A percentile compares a stretch with the other conserved stretches of the same genome.
Conservation (phyloP, 2,329 filamentous ascomycete species). For the Aspergillus brunneoviolaceus region DNA sequence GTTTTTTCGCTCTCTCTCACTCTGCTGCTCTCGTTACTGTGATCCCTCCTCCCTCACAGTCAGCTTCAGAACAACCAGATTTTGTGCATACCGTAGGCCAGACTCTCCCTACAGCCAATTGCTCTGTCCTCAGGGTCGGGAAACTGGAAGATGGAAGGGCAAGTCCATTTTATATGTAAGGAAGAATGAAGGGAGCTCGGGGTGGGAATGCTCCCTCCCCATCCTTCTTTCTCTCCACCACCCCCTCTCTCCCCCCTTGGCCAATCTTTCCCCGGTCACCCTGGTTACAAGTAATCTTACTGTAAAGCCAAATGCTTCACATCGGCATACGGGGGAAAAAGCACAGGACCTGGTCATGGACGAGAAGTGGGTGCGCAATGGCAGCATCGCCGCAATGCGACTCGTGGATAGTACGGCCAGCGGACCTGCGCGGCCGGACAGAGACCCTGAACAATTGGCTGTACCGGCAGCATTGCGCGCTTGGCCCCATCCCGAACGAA, state of each 20-base stretch:
- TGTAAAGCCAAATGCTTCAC: not conserved
- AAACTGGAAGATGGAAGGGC: not conserved
- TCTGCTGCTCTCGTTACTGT: not conserved
- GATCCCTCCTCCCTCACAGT: not conserved
- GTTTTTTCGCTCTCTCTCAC: slow-evolving; percentile 10
- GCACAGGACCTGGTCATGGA: not conserved
- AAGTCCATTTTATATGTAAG: slow-evolving; percentile 5
- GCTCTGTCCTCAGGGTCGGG: not conserved
- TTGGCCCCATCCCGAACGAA: slow-evolving; percentile 25
- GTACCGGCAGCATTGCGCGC: slow-evolving; percentile 14
- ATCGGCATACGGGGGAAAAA: not conserved
- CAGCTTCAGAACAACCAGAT: not conserved
- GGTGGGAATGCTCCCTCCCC: slow-evolving; percentile 9
- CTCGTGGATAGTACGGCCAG: slow-evolving; percentile 14
- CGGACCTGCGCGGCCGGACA: slow-evolving; percentile 18
- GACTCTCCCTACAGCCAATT: not conserved
- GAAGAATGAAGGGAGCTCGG: slow-evolving; percentile 11
- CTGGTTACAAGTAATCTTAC: not conserved
- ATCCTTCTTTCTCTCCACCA: not conserved
- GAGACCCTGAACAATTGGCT: slow-evolving; percentile 17
- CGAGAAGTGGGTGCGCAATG: not conserved
- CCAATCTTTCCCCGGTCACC: not conserved
- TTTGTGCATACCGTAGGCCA: not conserved
- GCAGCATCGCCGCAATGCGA: slow-evolving; percentile 1
- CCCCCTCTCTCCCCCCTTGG: not conserved